Conservation (phyloP, 306 rosid genomes). For the Dryas drummondii region DNA sequence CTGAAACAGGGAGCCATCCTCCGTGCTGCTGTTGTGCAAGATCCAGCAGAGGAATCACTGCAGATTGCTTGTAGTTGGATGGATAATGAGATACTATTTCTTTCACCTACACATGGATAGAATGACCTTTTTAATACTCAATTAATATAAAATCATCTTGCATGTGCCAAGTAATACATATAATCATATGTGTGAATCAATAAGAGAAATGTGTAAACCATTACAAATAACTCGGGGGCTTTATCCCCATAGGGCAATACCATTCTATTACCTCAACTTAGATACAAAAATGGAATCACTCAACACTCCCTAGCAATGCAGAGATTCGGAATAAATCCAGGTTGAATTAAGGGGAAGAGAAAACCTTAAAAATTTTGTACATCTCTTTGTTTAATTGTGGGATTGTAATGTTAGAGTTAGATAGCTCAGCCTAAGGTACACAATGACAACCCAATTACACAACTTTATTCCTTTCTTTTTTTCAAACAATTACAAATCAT, state of each 20-base stretch:
- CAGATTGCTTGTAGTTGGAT: constrained; percentile 97
- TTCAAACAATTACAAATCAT: background rate
- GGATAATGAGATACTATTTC: constrained; percentile 96
- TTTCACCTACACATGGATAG: constrained; percentile 51
- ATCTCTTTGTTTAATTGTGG: background rate
- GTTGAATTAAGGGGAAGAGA: background rate
- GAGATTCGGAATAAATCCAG: background rate
- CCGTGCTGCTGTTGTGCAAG: constrained; percentile 99
- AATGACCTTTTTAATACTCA: constrained; percentile 9
- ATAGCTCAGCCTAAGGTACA: background rate
- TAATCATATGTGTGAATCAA: background rate
- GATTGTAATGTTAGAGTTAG: background rate
- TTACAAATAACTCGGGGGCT: background rate
- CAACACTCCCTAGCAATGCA: background rate
- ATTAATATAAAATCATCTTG: background rate
- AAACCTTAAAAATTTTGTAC: background rate
- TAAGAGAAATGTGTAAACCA: background rate
- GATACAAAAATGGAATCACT: background rate
- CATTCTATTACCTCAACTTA: background rate
- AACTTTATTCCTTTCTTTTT: background rate
- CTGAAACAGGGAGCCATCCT: constrained; percentile 98
- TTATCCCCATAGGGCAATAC: background rate
- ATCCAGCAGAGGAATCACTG: constrained; percentile 90
- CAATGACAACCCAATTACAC: background rate
- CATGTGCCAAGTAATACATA: background rate